Evolutionary conservation across 192 early-diverging fungal genomes (phyloP).

Genomic region (Diversispora epigaea): DNA sequence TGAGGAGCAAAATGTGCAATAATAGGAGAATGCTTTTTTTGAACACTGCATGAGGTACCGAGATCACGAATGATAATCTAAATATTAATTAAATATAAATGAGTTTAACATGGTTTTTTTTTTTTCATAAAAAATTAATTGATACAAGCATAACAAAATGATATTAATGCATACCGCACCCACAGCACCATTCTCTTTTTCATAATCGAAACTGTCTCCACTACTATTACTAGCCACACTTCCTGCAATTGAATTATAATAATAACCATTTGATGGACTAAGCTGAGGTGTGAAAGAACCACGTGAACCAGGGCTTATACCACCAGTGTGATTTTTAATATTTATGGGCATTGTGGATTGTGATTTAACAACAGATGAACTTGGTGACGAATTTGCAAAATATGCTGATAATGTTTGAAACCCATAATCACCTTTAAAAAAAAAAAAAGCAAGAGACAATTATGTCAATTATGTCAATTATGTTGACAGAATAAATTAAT

Average conservation of each 20-base stretch:
- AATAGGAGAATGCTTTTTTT: slow-evolving; percentile 42
- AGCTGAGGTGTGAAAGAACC: slow-evolving; percentile 8
- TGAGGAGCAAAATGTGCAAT: slow-evolving; percentile 74
- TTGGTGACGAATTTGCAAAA: slow-evolving; percentile 24
- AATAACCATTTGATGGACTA: slow-evolving; percentile 26
- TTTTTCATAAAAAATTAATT: not conserved
- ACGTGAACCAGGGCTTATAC: slow-evolving; percentile 11
- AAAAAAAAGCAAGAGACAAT: not conserved
- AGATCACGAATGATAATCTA: slow-evolving; percentile 58
- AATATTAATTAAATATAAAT: not conserved
- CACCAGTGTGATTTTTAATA: slow-evolving; percentile 8
- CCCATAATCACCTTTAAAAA: slow-evolving; percentile 50
- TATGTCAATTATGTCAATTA: not conserved
- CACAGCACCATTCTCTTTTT: slow-evolving; percentile 38
- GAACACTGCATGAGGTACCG: slow-evolving; percentile 5
- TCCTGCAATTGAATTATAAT: slow-evolving; percentile 5
- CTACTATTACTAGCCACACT: not conserved
- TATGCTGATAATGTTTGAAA: slow-evolving; percentile 70
- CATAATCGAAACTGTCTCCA: slow-evolving; percentile 30
- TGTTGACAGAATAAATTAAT: not conserved
- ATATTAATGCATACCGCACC: slow-evolving; percentile 39
- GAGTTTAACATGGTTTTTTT: not conserved
- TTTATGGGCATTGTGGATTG: slow-evolving; percentile 32
- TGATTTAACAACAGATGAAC: slow-evolving; percentile 33
- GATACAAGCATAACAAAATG: not conserved